Percentiles rank a stretch among this genome's conserved stretches.
phyloP scores from a whole-genome alignment of 1,139 yeast species.

The Sugiyamaella neomexicana region DNA sequence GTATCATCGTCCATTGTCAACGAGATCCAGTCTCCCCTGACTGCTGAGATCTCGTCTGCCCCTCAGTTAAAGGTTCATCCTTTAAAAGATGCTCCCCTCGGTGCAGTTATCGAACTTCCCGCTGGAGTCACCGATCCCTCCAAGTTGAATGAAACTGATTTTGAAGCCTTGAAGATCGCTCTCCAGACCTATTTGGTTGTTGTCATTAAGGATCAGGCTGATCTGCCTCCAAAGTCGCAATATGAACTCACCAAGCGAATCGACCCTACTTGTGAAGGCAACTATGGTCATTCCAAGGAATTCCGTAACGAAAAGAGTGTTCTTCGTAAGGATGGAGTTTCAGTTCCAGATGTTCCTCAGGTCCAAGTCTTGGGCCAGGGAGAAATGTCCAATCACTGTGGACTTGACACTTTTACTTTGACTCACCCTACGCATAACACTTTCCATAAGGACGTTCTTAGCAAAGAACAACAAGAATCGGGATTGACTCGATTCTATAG shows the following conservation, averaged over 20 bases:
- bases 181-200: slow-evolving; percentile 67
- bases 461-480: slow-evolving; percentile 59
- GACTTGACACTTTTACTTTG: slow-evolving; percentile 64
- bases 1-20: background rate
- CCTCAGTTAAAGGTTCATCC: slow-evolving; percentile 17
- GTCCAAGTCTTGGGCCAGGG: slow-evolving; percentile 90
- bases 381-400: slow-evolving; percentile 60
- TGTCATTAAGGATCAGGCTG: slow-evolving; percentile 67
- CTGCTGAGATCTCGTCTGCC: background rate
- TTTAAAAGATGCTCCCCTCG: slow-evolving; percentile 44
- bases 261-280: slow-evolving; percentile 70
- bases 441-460: slow-evolving; percentile 68
- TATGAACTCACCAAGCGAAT: slow-evolving; percentile 70
- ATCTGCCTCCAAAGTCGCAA: slow-evolving; percentile 70
- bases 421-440: slow-evolving; percentile 82
- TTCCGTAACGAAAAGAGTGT: slow-evolving; percentile 78
- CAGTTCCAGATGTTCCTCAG: slow-evolving; percentile 81
- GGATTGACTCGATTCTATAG: slow-evolving; percentile 79
- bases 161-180: slow-evolving; percentile 59
- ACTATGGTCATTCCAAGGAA: slow-evolving; percentile 83
- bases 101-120: slow-evolving; percentile 67
- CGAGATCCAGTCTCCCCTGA: slow-evolving; percentile 1
- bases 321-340: slow-evolving; percentile 72
- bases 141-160: slow-evolving; percentile 63
- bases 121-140: slow-evolving; percentile 73